A percentile compares a stretch with the other conserved stretches of the same genome.
phyloP scores from a whole-genome alignment of 179 eudicot genomes.

The Camellia oleifera region DNA sequence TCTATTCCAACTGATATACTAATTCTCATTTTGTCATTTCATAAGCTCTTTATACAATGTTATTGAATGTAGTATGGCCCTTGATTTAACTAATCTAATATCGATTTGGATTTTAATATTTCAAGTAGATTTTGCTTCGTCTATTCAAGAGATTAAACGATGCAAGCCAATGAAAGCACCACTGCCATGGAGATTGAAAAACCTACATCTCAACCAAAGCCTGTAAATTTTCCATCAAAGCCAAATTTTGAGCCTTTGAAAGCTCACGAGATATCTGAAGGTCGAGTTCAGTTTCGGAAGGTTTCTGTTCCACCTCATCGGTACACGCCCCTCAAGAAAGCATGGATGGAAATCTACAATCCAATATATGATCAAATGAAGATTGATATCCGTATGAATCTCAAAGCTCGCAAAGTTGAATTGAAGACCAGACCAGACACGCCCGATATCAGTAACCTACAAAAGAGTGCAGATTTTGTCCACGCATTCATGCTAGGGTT shows the following conservation, averaged over 20 bases:
- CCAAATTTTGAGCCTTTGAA: constrained; percentile 63
- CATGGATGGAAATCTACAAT: constrained; percentile 73
- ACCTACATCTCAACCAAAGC: constrained; percentile 16
- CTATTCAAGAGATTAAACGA: constrained; percentile 1
- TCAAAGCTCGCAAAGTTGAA: constrained; percentile 66
- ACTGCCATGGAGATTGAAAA: constrained; percentile 55
- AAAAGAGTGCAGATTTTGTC: constrained; percentile 76
- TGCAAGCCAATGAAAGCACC: constrained; percentile 22
- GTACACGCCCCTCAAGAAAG: constrained; percentile 66
- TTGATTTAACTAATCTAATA: background rate
- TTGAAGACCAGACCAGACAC: constrained; percentile 69
- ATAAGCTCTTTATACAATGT: background rate
- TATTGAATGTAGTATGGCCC: background rate
- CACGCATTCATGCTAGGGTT: constrained; percentile 86
- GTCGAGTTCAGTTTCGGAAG: constrained; percentile 59
- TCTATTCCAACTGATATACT: no score
- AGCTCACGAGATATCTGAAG: constrained; percentile 80
- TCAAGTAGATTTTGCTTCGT: background rate
- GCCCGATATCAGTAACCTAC: constrained; percentile 69
- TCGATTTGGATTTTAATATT: background rate
- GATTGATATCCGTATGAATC: constrained; percentile 78
- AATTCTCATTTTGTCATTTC: background rate
- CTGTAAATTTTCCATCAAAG: constrained; percentile 30
- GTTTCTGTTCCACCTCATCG: constrained; percentile 71
- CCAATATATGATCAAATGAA: constrained; percentile 75